phyloP scores from a whole-genome alignment of 108 stramenopile genomes.

The Phaeodactylum tricornutum region DNA sequence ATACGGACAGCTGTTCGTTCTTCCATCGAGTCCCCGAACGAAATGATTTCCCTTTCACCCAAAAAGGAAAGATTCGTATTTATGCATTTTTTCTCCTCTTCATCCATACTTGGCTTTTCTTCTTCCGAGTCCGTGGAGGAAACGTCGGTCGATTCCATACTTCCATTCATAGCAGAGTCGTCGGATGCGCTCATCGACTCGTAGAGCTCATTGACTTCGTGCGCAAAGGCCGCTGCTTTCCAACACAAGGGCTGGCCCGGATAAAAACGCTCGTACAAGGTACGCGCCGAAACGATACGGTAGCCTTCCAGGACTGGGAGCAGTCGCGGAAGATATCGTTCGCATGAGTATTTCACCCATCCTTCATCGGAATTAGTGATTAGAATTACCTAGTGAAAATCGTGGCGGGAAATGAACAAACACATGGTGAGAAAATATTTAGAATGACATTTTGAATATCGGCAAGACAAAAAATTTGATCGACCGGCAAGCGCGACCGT shows the following conservation, averaged over 20 bases:
- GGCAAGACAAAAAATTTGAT: not conserved
- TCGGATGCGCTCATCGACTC: slow-evolving; percentile 26
- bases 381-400: slow-evolving; percentile 57
- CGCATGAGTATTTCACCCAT: slow-evolving; percentile 84
- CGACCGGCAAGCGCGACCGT: not conserved
- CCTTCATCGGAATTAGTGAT: slow-evolving; percentile 90
- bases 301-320: slow-evolving; percentile 63
- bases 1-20: slow-evolving; percentile 84
- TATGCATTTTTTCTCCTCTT: not conserved
- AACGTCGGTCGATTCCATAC: slow-evolving; percentile 51
- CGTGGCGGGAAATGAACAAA: too few relatives aligned
- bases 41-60: slow-evolving; percentile 77
- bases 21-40: slow-evolving; percentile 81
- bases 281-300: slow-evolving; percentile 72
- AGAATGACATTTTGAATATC: too few relatives aligned
- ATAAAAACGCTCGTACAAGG: slow-evolving; percentile 79
- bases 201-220: slow-evolving; percentile 84
- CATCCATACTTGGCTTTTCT: not conserved
- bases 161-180: slow-evolving; percentile 15
- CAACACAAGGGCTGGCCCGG: slow-evolving; percentile 84
- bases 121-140: slow-evolving; percentile 33
- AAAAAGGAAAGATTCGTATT: too few relatives aligned
- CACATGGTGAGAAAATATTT: too few relatives aligned
- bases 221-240: slow-evolving; percentile 91
- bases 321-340: slow-evolving; percentile 59